These are phyloP conservation scores for Nepenthes alata DNA, from an alignment of 179 eudicot genomes.

Conservation along the genomic window DNA sequence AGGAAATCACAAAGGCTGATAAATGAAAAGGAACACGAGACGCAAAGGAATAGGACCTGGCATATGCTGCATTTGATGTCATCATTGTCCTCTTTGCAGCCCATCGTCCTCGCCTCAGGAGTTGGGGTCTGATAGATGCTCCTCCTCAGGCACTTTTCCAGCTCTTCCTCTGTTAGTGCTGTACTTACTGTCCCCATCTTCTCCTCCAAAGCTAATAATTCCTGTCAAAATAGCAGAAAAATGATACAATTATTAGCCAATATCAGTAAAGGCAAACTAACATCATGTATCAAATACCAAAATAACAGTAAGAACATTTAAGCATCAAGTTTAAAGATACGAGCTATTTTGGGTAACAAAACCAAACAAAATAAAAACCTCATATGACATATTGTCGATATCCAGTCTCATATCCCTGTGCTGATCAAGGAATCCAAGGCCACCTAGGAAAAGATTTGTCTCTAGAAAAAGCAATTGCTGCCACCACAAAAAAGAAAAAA, in stretches of 20 bases:
- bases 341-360: not conserved
- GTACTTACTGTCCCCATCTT: slow-evolving; percentile 87
- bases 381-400: slow-evolving; percentile 78
- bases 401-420: slow-evolving; percentile 93
- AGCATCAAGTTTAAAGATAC: not conserved
- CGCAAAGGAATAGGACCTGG: slow-evolving; percentile 37
- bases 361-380: slow-evolving; percentile 33
- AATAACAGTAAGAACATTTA: too few species aligned
- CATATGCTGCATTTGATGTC: slow-evolving; percentile 78
- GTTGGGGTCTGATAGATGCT: slow-evolving; percentile 25
- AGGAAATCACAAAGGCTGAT: not conserved
- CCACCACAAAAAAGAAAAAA: slow-evolving; percentile 10
- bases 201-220: slow-evolving; percentile 77
- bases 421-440: slow-evolving; percentile 66
- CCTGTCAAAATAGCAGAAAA: slow-evolving; percentile 27
- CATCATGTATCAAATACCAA: not conserved
- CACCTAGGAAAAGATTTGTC: slow-evolving; percentile 56
- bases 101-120: slow-evolving; percentile 10
- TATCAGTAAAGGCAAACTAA: not conserved
- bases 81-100: slow-evolving; percentile 22
- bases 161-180: slow-evolving; percentile 56
- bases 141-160: slow-evolving; percentile 46
- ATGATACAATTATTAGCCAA: not conserved
- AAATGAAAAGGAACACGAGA: not conserved
- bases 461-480: slow-evolving; percentile 77